These are phyloP conservation scores for Brassica rapa DNA, from an alignment of 345 rosid species.

Conservation along the genomic window DNA sequence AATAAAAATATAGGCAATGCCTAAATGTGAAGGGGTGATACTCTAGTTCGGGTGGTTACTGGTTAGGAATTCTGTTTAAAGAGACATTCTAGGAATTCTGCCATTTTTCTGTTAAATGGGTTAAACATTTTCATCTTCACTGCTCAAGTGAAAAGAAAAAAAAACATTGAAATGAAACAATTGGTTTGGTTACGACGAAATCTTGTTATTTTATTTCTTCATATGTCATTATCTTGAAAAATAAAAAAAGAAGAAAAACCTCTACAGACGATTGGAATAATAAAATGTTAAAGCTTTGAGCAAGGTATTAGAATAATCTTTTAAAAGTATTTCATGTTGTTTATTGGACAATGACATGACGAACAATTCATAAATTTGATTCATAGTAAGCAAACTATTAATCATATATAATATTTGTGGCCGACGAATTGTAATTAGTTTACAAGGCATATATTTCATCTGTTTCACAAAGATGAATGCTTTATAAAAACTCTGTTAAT, in stretches of 20 bases:
- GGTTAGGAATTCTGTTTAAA: too few relatives aligned
- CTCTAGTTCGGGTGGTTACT: neutral
- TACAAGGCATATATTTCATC: neutral
- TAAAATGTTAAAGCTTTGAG: slow-evolving; percentile 18
- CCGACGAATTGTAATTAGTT: neutral
- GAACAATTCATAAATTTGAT: neutral
- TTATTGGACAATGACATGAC: slow-evolving; percentile 12
- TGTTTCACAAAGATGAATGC: too few relatives aligned
- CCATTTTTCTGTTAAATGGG: too few relatives aligned
- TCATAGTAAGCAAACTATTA: neutral
- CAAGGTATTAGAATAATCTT: slow-evolving; percentile 38
- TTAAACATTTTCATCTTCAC: too few relatives aligned
- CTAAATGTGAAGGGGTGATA: neutral
- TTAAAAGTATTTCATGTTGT: slow-evolving; percentile 11
- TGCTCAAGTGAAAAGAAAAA: too few relatives aligned
- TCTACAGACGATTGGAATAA: slow-evolving; percentile 23
- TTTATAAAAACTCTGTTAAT: too few relatives aligned
- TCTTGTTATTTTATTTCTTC: neutral
- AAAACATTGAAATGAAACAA: too few relatives aligned
- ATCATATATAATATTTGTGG: neutral
- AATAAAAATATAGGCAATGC: neutral
- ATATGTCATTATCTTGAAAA: neutral
- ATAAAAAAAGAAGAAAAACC: neutral
- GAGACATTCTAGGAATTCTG: neutral
- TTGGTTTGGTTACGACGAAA: neutral